Percentiles rank a stretch among this genome's conserved stretches.
Conservation (phyloP, 108 stramenopile genomes). For the Discostella stelligeroides region DNA sequence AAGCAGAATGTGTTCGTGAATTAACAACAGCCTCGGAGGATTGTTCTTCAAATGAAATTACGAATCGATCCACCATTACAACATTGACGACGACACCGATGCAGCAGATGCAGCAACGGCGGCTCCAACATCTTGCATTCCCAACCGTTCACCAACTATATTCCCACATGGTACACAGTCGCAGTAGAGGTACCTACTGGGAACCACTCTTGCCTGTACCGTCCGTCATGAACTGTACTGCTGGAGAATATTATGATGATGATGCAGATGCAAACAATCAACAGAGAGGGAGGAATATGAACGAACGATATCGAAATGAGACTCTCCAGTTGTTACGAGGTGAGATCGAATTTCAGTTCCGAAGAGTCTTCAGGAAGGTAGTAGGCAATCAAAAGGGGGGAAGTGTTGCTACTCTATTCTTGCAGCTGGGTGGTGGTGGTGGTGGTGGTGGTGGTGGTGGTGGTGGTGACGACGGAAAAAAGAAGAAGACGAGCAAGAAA, state of each 20-base stretch:
- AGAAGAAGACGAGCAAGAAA: constrained; percentile 10
- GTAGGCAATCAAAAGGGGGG: not conserved
- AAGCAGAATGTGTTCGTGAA: constrained; percentile 40
- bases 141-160: constrained; percentile 37
- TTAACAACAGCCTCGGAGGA: not conserved
- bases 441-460: not conserved
- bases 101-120: not conserved
- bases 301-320: constrained; percentile 17
- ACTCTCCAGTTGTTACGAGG: constrained; percentile 19
- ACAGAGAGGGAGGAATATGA: not conserved
- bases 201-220: constrained; percentile 45
- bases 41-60: not conserved
- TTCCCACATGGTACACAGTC: constrained; percentile 18
- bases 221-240: constrained; percentile 15
- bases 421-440: not conserved
- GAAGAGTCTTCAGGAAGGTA: constrained; percentile 28
- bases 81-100: not conserved
- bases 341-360: constrained; percentile 47
- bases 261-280: not conserved
- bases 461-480: not conserved
- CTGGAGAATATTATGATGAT: not conserved
- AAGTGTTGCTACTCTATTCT: constrained; percentile 8
- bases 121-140: constrained; percentile 12
- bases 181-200: constrained; percentile 17
- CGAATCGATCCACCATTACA: constrained; percentile 1